Conservation (phyloP, 305 asterid species). For the Rubia occidens region DNA sequence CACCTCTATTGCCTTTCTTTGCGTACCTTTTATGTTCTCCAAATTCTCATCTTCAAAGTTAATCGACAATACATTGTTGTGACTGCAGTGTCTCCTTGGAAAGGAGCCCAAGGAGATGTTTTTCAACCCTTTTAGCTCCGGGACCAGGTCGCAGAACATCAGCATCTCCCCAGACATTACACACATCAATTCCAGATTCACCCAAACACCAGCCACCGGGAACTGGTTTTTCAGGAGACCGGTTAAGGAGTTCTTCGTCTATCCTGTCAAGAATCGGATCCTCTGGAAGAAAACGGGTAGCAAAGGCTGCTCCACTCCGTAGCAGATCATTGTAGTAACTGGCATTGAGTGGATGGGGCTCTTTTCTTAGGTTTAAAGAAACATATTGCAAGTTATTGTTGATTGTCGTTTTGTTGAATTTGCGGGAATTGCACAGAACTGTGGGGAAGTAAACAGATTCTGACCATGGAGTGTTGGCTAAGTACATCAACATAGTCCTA, state of each 20-base stretch:
- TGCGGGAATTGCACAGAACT: conserved; percentile 61
- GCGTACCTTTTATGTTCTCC: conserved; percentile 1
- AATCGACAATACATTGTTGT: conserved; percentile 41
- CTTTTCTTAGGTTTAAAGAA: conserved; percentile 36
- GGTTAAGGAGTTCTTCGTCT: conserved; percentile 43
- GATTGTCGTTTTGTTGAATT: conserved; percentile 57
- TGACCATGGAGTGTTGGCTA: conserved; percentile 64
- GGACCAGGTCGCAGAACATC: conserved; percentile 65
- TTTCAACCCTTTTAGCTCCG: conserved; percentile 66
- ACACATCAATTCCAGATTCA: conserved; percentile 29
- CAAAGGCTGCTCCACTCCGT: conserved; percentile 75
- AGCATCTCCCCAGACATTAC: conserved; percentile 77
- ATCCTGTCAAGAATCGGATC: conserved; percentile 58
- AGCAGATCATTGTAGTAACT: conserved; percentile 42
- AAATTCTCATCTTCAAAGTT: background rate
- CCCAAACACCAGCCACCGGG: conserved; percentile 99
- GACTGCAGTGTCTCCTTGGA: conserved; percentile 28
- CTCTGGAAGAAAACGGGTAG: conserved; percentile 42
- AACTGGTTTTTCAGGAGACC: conserved; percentile 38
- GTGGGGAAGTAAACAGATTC: conserved; percentile 72
- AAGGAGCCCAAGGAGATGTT: conserved; percentile 34
- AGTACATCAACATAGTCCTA: conserved; percentile 80
- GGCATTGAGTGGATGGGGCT: conserved; percentile 37
- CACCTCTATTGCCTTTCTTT: background rate
- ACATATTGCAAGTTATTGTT: conserved; percentile 54